phyloP scores from a whole-genome alignment of 1,284 basidiomycete genomes.

The Taiwanofungus camphoratus region DNA sequence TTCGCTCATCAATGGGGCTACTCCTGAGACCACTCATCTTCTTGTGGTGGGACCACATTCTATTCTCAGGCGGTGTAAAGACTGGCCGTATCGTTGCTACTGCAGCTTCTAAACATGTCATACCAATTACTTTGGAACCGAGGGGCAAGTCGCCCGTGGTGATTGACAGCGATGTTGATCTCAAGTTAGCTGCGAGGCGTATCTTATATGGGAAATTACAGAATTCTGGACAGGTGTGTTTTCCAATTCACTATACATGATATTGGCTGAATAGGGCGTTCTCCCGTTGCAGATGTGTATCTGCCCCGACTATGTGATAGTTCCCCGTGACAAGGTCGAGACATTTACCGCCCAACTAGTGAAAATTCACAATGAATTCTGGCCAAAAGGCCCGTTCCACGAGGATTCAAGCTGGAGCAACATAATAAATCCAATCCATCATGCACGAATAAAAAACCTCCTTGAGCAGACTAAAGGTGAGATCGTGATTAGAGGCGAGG shows the following conservation, averaged over 20 bases:
- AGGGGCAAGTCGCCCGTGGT: constrained; percentile 65
- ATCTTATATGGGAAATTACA: constrained; percentile 55
- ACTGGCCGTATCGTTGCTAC: constrained; percentile 56
- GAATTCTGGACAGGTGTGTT: constrained; percentile 42
- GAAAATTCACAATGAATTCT: constrained; percentile 31
- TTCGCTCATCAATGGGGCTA: constrained; percentile 51
- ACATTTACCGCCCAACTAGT: constrained; percentile 48
- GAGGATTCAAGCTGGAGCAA: constrained; percentile 34
- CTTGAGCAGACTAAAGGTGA: constrained; percentile 50
- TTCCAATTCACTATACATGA: too few species aligned
- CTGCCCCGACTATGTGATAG: constrained; percentile 59
- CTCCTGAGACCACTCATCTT: constrained; percentile 43
- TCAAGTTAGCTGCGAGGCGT: constrained; percentile 38
- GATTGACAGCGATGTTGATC: constrained; percentile 40
- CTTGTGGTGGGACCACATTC: constrained; percentile 56
- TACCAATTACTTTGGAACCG: constrained; percentile 59
- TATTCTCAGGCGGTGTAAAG: constrained; percentile 45
- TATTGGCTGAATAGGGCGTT: not conserved
- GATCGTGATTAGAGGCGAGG: constrained; percentile 49
- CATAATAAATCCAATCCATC: constrained; percentile 46
- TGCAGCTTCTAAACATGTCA: constrained; percentile 61
- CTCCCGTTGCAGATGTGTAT: constrained; percentile 44
- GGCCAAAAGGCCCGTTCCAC: constrained; percentile 34
- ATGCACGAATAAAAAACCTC: constrained; percentile 43
- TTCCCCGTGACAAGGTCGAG: constrained; percentile 42